Base-by-base conservation (phyloP, 192 early-diverging fungal species). In the Gamsiella multidivaricata region DNA sequence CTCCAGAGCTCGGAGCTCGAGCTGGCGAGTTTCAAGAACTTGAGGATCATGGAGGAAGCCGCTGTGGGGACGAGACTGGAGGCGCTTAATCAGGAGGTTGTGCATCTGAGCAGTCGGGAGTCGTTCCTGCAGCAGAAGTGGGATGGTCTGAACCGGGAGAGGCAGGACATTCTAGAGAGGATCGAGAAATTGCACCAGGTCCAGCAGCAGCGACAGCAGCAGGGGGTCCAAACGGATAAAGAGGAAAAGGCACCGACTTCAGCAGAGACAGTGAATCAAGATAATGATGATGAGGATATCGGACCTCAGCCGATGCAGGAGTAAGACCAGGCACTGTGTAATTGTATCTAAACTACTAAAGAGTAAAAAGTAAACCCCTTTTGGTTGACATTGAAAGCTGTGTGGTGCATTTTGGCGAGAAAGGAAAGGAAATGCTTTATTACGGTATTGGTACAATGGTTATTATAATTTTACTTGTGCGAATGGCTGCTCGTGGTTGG, bases 1-100 rank as follows among this genome's bases (percentile, higher is more conserved):
- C 68, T 88, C 28, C 85, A 89, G 59, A 76, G 87, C 32, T 74
- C 83, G 3, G 79, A 82, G 54, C 52, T 90, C 14, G 92, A 94
- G 70, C 69, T 85, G 10, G 65, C 82, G 4, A 89, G 87, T 51
- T 92, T 93, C 70, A 57, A 69, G 39, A 82, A 80, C 49, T 71
- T 94, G 53, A 80, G 87, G 47, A 75, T 86, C 15, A 61, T 78
- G 12, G 91, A 93, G 54, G 73, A 87, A 50, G 84, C 86, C 11
- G 84, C 86, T 8, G 89, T 91, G 23, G 88, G 87, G 1, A 76
- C 74, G 26, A 74, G 91, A 25, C 64, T 89, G 14, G 82, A 90
- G 54, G 55, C 61, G 47, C 69, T 72, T 34, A 79, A 80, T 7
- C 59, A 84, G 54, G 79, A 81, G 25, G 84, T 86, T 61, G 57